These are phyloP conservation scores for Backusella mclennaniae DNA, from an alignment of 192 early-diverging fungal species.

Conservation along the genomic window DNA sequence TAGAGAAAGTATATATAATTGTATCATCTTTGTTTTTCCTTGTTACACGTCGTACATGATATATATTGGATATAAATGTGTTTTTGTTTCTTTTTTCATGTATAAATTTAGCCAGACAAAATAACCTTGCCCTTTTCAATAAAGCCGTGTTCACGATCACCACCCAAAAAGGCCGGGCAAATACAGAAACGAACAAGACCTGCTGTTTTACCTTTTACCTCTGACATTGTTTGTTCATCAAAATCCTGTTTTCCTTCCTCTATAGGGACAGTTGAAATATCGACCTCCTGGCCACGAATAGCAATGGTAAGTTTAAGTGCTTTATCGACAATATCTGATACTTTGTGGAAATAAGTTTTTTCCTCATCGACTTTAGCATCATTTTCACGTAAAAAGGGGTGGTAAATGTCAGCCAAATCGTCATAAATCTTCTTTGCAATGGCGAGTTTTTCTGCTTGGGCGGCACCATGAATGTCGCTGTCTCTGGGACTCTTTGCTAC, in stretches of 20 bases:
- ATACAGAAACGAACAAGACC: slow-evolving; percentile 33
- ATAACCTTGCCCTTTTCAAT: slow-evolving; percentile 43
- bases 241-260: slow-evolving; percentile 35
- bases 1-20: slow-evolving; percentile 1
- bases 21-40: not conserved
- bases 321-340: slow-evolving; percentile 35
- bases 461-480: slow-evolving; percentile 24
- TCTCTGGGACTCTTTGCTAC: slow-evolving; percentile 35
- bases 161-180: slow-evolving; percentile 39
- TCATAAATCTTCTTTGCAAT: slow-evolving; percentile 33
- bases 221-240: slow-evolving; percentile 38
- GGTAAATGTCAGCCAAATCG: slow-evolving; percentile 32
- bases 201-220: slow-evolving; percentile 27
- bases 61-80: not conserved
- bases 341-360: slow-evolving; percentile 25
- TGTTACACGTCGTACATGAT: not conserved
- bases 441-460: slow-evolving; percentile 18
- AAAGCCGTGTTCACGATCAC: slow-evolving; percentile 43
- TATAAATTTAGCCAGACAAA: slow-evolving; percentile 11
- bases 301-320: slow-evolving; percentile 32
- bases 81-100: not conserved
- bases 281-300: slow-evolving; percentile 42
- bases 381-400: slow-evolving; percentile 33
- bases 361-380: slow-evolving; percentile 26
- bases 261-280: slow-evolving; percentile 26